Conservation (phyloP, 176 grass and related monocot genomes). For the Juncus effusus region DNA sequence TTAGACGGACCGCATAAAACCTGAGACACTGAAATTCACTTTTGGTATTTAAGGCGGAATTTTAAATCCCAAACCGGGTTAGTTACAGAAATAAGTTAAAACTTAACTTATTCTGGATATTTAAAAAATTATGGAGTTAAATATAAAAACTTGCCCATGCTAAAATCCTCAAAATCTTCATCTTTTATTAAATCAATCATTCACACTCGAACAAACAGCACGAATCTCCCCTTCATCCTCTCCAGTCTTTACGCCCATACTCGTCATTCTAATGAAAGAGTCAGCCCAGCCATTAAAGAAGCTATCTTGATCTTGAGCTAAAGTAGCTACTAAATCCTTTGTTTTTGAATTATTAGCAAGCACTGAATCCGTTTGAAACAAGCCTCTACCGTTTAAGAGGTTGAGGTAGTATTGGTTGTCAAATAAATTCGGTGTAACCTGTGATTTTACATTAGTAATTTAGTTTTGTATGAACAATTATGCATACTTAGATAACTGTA, state of each 20-base stretch:
- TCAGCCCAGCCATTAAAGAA: slow-evolving; percentile 75
- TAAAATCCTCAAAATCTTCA: neutral
- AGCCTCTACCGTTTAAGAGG: slow-evolving; percentile 56
- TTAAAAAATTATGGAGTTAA: too few relatives aligned
- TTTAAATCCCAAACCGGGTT: too few relatives aligned
- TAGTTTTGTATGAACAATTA: too few relatives aligned
- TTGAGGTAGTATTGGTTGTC: slow-evolving; percentile 87
- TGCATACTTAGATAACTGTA: too few relatives aligned
- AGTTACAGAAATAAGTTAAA: too few relatives aligned
- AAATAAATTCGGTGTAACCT: slow-evolving; percentile 53
- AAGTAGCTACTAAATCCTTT: slow-evolving; percentile 39
- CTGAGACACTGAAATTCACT: too few relatives aligned
- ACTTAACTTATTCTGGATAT: too few relatives aligned
- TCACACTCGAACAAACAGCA: slow-evolving; percentile 53
- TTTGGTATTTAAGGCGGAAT: too few relatives aligned
- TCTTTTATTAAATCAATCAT: slow-evolving; percentile 29
- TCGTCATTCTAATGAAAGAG: slow-evolving; percentile 64
- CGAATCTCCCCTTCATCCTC: slow-evolving; percentile 61
- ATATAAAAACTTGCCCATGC: neutral
- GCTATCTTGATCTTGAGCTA: slow-evolving; percentile 57
- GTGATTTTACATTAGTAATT: neutral
- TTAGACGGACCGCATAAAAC: too few relatives aligned
- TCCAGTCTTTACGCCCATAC: slow-evolving; percentile 59
- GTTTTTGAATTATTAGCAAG: slow-evolving; percentile 59
- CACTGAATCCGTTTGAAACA: slow-evolving; percentile 72